Evolutionary conservation across 345 rosid genomes (phyloP), one percentile per base, ranked within the genome.

Genomic region (Hibiscus mutabilis): DNA sequence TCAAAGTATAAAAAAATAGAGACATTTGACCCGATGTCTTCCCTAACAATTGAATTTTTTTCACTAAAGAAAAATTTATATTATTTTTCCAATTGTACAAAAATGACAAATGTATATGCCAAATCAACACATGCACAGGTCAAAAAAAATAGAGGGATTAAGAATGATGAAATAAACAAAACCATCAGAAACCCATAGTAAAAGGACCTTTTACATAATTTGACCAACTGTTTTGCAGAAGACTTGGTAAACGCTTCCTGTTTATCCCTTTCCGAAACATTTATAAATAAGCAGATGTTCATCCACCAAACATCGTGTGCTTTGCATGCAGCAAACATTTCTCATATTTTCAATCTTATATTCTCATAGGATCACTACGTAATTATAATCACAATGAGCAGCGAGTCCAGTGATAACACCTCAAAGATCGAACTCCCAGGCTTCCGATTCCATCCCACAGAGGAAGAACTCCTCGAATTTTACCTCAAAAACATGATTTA

Each of bases 371-470:
- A 37, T 37, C 46, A 42, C 0, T 40, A 9, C 46, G 13, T 10
- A 40, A 40, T 10, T 19, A 53, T 1, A 56, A 22, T 13, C 27
- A 56, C 7, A 21, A 57, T 57, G 60, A 21, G 67, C 31, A n/a
- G 72, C 18, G 75, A 44, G 29, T 19, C 47, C 63, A 47, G 68
- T 47, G 84, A 73, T 16, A 75, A 79, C 79, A 60, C 77, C 3
- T 27, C 79, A 18, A 81, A 84, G 51, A 74, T 85, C 33, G 84
- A 80, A 16, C 93, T 95, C 59, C 99, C 99, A 0, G 99, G 97
- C 22, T 90, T 95, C 73, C 78, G 99, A 11, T 95, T 95, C 87
- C 97, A 95, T 77, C 99, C 99, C 0, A 95, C 97, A 0, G 99
- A 95, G 74, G 93, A 95, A 19, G 99, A 95, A 69, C 92, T 95